Evolutionary conservation across 768 basidiomycete genomes (phyloP), one percentile per base, ranked within the genome.

Genomic region (Suillus paluster): DNA sequence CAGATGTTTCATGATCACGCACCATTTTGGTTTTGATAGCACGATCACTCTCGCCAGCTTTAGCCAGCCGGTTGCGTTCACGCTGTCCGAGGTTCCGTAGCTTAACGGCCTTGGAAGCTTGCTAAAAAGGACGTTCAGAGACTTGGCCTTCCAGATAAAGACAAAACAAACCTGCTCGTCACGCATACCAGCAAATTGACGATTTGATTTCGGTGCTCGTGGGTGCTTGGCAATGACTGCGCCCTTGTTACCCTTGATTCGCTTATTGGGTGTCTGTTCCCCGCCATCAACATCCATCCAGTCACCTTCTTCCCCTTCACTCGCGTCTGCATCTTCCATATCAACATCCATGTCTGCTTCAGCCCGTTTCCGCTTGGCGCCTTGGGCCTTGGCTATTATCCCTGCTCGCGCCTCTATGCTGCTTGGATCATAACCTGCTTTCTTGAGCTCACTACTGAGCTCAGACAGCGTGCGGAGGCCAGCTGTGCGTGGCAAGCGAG

Each of bases 41-140:
- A 66, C 92, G 87, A 79, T 96, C 94, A 62, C 86, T 82, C 83
- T 99, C 97, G 62, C 92, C 93, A 42, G 95, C 96, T 73, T 90
- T 94, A 27, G 94, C 97, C 48, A 88, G 83, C 82, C 87, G 86
- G 74, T 97, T 97, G 63, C 94, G 90, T 58, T 84, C 85, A 67
- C 97, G 84, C 74, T 97, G 95, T 7, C 89, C 90, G 59, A 97
- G 84, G 69, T 94, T 92, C 66, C 93, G 90, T 61, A 98, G 81
- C 70, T 90, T 86, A 74, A 85, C 78, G 19, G 97, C 93, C 71
- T 89, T 90, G 63, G 86, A 81, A 36, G 82, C 86, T 89, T 97
- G 94, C 88, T 92, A 66, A 42, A 42, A 50, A 55, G 33, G 58
- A 50, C 19, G 66, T 27, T 33, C 69, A 56, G 58, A 58, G 60